These are phyloP conservation scores for Pseudopyrenochaeta lycopersici DNA, from an alignment of 2,329 filamentous ascomycete genomes.

Conservation along the genomic window DNA sequence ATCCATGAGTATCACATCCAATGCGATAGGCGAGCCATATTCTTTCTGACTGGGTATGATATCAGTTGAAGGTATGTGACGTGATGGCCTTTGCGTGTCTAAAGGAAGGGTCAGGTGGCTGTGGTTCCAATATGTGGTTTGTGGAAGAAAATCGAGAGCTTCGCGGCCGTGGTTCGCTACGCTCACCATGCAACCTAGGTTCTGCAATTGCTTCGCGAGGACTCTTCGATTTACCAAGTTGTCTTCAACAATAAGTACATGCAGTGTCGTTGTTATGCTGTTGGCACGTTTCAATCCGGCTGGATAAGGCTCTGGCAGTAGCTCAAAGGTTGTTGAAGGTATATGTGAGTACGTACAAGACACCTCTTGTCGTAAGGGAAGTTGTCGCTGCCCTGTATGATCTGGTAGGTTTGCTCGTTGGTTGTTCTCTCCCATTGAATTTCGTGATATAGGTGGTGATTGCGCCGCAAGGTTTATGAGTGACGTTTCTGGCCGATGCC, in stretches of 20 bases:
- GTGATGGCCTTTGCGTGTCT: conserved; percentile 60
- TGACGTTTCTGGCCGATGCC: conserved; percentile 20
- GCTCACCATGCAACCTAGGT: conserved; percentile 46
- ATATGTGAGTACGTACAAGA: conserved; percentile 1
- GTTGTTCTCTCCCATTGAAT: background rate
- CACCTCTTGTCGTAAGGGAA: background rate
- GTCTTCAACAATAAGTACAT: conserved; percentile 49
- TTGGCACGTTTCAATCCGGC: conserved; percentile 15
- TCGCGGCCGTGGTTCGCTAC: conserved; percentile 52
- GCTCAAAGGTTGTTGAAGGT: conserved; percentile 7
- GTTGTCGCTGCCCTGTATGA: background rate
- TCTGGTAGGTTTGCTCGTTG: background rate
- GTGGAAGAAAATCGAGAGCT: conserved; percentile 44
- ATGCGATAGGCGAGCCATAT: conserved; percentile 10
- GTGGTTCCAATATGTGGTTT: conserved; percentile 35
- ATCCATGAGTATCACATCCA: conserved; percentile 42
- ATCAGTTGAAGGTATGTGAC: conserved; percentile 9
- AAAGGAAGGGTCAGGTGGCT: background rate
- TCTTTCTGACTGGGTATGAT: background rate
- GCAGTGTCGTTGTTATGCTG: conserved; percentile 18
- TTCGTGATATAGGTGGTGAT: conserved; percentile 6
- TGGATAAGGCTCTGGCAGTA: conserved; percentile 10
- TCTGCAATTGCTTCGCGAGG: conserved; percentile 50
- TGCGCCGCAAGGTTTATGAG: conserved; percentile 6
- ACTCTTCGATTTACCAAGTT: conserved; percentile 54